Base-by-base conservation (phyloP, 1,139 yeast species). In the Suhomyces maxii region DNA sequence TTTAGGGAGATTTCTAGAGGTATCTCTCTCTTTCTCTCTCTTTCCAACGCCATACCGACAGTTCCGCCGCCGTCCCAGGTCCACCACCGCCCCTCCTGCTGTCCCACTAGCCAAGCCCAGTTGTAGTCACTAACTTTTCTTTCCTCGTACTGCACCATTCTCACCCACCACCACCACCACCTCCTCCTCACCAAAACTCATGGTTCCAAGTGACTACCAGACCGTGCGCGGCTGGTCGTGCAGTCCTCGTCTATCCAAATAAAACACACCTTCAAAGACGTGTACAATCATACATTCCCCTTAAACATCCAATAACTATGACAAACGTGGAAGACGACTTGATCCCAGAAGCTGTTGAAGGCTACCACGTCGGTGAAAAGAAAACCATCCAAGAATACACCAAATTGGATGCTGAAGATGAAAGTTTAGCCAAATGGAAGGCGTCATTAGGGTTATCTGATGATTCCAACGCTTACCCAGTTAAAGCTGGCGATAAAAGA, bases 371-470 rank as follows among this genome's bases (percentile, higher is more conserved):
- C 25, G 81, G 88, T 6, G 93, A 86, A 53, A 89, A 89, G 73
- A 89, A 89, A 64, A 87, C 96, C 33, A 78, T 90, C 47, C 91
- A 82, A 42, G 97, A 90, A 64, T 90, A 90, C 67, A 81, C 87
- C 51, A 79, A 83, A 51, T 68, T 90, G 56, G 98, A 90, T 63
- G 95, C 95, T 7, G 89, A 89, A 57, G 98, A 90, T 63, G 97
- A 89, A 67, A 86, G 95, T 37, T 75, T 91, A 55, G 89, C 87
- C 53, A 89, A 88, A 65, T 91, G 98, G 98, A 91, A 91, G 68
- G 89, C 85, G 48, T 86, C 96, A 1, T 73, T 91, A 36, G 98
- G 98, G 0, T 73, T 90, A 51, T 63, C 82, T 34, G 68, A 73
- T 26, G 75, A 71, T 50, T 63, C 76, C 5, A 75, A 81, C 7